Evolutionary conservation across 306 rosid species (phyloP), one percentile per base, ranked within the genome.

Genomic region (Clitoria ternatea): DNA sequence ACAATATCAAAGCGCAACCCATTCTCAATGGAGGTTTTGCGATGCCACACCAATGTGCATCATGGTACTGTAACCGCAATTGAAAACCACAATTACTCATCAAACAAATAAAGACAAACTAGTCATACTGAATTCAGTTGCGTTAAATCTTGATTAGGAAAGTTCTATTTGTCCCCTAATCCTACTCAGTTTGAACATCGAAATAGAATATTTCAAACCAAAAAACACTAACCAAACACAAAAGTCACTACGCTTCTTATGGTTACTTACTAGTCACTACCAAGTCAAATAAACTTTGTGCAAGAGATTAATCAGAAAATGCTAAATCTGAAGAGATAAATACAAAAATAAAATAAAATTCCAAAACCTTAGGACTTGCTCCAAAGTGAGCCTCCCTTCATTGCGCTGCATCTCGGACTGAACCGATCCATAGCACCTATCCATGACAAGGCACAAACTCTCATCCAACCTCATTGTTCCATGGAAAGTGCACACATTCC

Each of bases 351-450:
- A 12, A 44, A 7, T 5, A 6, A 44, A 75, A 67, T 2, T 19
- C 9, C 53, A 69, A 66, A 85, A 94, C 99, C 99, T 91, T 75
- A 94, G 79, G 42, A 94, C 95, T 89, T 94, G 99, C 84, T 94
- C 99, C 91, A 94, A 79, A 66, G 99, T 94, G 55, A 94, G 96
- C 54, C 99, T 80, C 69, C 99, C 99, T 76, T 94, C 92, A 37
- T 94, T 94, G 7, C 88, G 85, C 74, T 84, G 91, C 99, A 94
- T 94, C 87, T 89, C 97, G 5, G 97, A 87, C 66, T 89, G 97
- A 78, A 94, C 90, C 49, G 99, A 94, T 70, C 96, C 97, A 61
- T 79, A 81, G 59, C 99, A 89, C 83, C 72, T 77, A 57, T 94
- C 97, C 91, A 89, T 86, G 47, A 94, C 96, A 60, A 94, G 95